Base-by-base conservation (phyloP, 1,284 basidiomycete species). In the Salmacisia buchloeana region DNA sequence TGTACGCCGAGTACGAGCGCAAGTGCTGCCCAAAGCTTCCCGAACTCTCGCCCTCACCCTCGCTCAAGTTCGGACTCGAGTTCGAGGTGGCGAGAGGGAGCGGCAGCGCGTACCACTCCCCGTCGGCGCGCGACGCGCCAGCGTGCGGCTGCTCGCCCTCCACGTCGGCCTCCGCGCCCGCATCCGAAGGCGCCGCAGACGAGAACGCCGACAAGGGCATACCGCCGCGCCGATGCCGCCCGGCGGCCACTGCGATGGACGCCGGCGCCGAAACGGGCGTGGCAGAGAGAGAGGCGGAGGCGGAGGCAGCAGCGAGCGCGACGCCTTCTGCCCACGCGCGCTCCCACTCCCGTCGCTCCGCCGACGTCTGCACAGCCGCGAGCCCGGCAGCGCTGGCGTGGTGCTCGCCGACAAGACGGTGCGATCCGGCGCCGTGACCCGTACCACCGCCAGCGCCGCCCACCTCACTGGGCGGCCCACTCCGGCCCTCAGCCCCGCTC, bases 1-100 rank as follows among this genome's bases (percentile, higher is more conserved):
- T 31, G 27, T 31, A 54, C 10, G 49, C 49, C 25, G 49, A 54
- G 49, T 54, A 54, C 27, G 49, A 54, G 29, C 49, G 49, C 4
- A 29, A 15, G 5, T 43, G 41, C 18, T 43, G 23, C 15, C 41
- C 41, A 9, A 43, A 43, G 7, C n/a, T n/a, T n/a, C n/a, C n/a
- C n/a, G n/a, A n/a, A n/a, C n/a, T n/a, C n/a, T n/a, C n/a, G n/a
- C n/a, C n/a, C n/a, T n/a, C n/a, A n/a, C n/a, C n/a, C n/a, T n/a
- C n/a, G n/a, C n/a, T n/a, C n/a, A n/a, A n/a, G n/a, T n/a, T n/a
- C n/a, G n/a, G n/a, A n/a, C n/a, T n/a, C n/a, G n/a, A n/a, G n/a
- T n/a, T n/a, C n/a, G n/a, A n/a, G 10, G 41, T n/a, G 41, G 12
- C 7, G 35, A 38, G 35, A 38, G 35, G 9, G 35, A 38, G 35